phyloP scores from a whole-genome alignment of 1,284 basidiomycete genomes.

The Leccinum fallax region DNA sequence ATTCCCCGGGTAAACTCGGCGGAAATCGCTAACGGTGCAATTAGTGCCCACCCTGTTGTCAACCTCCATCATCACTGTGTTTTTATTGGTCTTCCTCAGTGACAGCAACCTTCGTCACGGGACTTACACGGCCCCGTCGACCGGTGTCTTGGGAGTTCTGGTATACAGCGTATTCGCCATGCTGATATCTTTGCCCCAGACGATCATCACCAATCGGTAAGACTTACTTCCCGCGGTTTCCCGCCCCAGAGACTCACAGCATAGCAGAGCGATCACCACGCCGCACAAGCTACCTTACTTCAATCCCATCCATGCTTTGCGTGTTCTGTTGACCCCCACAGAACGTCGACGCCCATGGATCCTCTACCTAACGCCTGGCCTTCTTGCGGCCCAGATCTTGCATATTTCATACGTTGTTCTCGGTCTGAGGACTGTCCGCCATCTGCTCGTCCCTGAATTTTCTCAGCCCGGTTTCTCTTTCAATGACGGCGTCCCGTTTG shows the following conservation, averaged over 20 bases:
- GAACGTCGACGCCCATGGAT: conserved; percentile 81
- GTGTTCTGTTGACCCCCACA: conserved; percentile 78
- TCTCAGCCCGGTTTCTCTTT: conserved; percentile 30
- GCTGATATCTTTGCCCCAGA: conserved; percentile 78
- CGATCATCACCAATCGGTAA: conserved; percentile 80
- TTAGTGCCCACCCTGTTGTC: conserved; percentile 75
- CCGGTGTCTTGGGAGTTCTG: conserved; percentile 65
- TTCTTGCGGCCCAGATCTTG: conserved; percentile 67
- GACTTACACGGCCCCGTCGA: conserved; percentile 70
- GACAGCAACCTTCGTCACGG: conserved; percentile 61
- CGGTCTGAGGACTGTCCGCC: conserved; percentile 66
- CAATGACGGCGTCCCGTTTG: conserved; percentile 44
- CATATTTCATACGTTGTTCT: conserved; percentile 72
- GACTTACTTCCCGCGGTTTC: conserved; percentile 17
- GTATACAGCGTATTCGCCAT: conserved; percentile 67
- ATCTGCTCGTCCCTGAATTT: conserved; percentile 63
- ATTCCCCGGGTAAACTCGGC: conserved; percentile 2
- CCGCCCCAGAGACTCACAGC: not conserved
- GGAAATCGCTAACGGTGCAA: conserved; percentile 13
- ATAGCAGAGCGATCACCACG: conserved; percentile 77
- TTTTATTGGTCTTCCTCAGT: conserved; percentile 56
- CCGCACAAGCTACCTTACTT: conserved; percentile 79
- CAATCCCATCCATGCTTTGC: conserved; percentile 61
- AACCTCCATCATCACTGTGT: conserved; percentile 57
- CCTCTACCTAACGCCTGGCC: conserved; percentile 82